Evolutionary conservation across 2,329 filamentous ascomycete genomes (phyloP), one percentile per base, ranked within the genome.

Genomic region (Trichoderma cornu-damae): DNA sequence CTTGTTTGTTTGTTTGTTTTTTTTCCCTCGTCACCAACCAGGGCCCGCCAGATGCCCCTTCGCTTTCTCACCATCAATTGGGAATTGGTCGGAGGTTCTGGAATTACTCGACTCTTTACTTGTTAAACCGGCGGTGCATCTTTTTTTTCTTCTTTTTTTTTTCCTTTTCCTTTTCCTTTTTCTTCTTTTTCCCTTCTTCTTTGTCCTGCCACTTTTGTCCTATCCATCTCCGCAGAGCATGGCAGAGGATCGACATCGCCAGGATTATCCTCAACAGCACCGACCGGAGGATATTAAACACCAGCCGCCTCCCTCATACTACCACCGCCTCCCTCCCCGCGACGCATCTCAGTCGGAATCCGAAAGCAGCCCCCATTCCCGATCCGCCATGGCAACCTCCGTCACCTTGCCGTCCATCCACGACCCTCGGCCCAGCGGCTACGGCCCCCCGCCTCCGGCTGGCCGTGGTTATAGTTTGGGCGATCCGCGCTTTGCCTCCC

Each of bases 331-430:
- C 40, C 28, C 57, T 37, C 57, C 73, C 73, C 58, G 74, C 73
- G 75, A 78, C 61, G 72, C 72, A 60, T 65, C 69, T 46, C 68
- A 70, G 43, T 71, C 69, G 65, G 47, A 57, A 38, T 24, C 53
- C 28, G 44, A 59, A 47, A 34, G 32, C 30, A 53, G 32, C 18
- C 49, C 52, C 22, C 57, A 38, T 16, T 38, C 46, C 53, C 62
- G 66, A 63, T 54, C 62, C 62, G 70, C 62, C 62, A 79, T 78
- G 73, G 74, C 76, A 52, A 67, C 73, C 49, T 70, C 72, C 58
- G 73, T 79, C 59, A 78, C 73, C 59, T 69, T 79, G 32, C 79
- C 79, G 1, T 75, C 79, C 16, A 80, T 81, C 53, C 73, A 79
- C 54, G 79, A 80, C 63, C 68, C 73, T 46, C 70, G 74, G 50